Percentiles rank a stretch among this genome's conserved stretches.
Evolutionary conservation across 2,329 filamentous ascomycete genomes (phyloP).

Genomic region (Ceratocystis ficicola): DNA sequence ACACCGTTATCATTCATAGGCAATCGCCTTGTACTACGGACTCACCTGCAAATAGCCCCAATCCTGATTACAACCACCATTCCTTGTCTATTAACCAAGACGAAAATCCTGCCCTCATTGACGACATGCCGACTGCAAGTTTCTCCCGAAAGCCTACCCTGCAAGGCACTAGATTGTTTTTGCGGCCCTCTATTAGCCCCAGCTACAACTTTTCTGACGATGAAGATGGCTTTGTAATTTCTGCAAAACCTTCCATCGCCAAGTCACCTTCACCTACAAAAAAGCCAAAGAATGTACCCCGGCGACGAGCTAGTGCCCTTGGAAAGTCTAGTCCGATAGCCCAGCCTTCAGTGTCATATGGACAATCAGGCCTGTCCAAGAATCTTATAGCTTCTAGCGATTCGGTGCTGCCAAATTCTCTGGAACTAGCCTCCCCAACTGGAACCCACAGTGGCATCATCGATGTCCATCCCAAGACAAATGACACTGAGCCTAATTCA

Average conservation of each 20-base stretch:
- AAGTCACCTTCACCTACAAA: neutral
- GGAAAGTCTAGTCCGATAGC: neutral
- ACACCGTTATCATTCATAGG: constrained; percentile 5
- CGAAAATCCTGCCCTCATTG: neutral
- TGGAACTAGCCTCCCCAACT: neutral
- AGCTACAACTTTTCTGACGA: constrained; percentile 25
- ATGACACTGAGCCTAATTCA: neutral
- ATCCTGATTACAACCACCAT: no score
- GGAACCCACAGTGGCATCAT: neutral
- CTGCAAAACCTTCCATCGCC: neutral
- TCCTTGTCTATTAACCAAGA: neutral
- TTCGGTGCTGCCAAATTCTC: neutral
- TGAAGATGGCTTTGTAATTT: constrained; percentile 23
- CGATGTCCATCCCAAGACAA: neutral
- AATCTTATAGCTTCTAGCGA: neutral
- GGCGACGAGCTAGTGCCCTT: neutral
- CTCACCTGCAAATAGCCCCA: neutral
- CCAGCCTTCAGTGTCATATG: neutral
- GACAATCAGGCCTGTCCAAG: neutral
- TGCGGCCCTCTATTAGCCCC: constrained; percentile 21
- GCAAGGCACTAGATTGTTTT: neutral
- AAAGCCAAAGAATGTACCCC: constrained; percentile 11
- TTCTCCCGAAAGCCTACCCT: neutral
- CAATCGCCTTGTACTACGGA: neutral
- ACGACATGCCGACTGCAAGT: neutral